These are phyloP conservation scores for Delphinella strobiligena DNA, from an alignment of 2,329 filamentous ascomycete genomes.

Conservation along the genomic window DNA sequence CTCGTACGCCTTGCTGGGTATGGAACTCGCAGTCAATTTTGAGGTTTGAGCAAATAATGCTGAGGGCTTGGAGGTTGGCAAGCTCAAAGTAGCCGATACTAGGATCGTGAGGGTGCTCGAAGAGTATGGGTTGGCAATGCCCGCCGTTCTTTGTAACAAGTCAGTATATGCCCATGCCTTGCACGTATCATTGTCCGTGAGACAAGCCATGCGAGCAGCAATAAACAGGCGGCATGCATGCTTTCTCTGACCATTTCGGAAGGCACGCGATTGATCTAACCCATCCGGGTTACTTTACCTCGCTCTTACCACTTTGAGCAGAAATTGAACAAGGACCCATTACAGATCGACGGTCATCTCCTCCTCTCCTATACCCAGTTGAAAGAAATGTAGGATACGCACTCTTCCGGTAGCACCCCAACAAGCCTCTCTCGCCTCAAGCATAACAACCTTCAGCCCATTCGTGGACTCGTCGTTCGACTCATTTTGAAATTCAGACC, in stretches of 20 bases:
- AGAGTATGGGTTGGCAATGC: conserved; percentile 64
- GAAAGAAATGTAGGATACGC: too few relatives aligned
- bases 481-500: too few relatives aligned
- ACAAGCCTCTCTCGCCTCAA: conserved; percentile 70
- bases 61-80: conserved; percentile 51
- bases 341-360: too few relatives aligned
- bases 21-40: conserved; percentile 60
- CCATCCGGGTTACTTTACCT: too few relatives aligned
- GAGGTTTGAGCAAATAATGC: conserved; percentile 43
- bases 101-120: conserved; percentile 41
- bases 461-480: conserved; percentile 33
- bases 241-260: too few relatives aligned
- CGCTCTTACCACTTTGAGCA: too few relatives aligned
- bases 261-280: too few relatives aligned
- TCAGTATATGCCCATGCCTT: background rate
- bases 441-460: conserved; percentile 50
- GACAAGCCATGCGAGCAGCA: too few relatives aligned
- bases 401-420: conserved; percentile 76
- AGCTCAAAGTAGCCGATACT: conserved; percentile 58
- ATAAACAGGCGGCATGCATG: too few relatives aligned
- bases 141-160: conserved; percentile 32
- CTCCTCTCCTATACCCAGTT: too few relatives aligned
- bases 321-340: too few relatives aligned
- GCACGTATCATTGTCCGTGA: background rate
- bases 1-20: conserved; percentile 50